These are phyloP conservation scores for Naegleria gruberi DNA, from an alignment of 208 protist species.

Conservation along the genomic window DNA sequence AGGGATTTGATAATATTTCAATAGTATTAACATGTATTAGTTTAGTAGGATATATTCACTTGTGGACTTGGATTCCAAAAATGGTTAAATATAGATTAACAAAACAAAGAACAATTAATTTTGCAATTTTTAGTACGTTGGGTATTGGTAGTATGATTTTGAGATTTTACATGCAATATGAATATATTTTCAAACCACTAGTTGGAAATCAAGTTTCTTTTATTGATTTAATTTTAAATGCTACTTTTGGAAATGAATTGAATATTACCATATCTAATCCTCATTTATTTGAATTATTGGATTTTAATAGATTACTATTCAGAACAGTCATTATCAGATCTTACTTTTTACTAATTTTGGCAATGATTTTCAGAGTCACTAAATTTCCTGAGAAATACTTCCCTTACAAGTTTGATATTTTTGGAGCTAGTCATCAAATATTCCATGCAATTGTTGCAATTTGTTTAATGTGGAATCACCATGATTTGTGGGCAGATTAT, in stretches of 20 bases:
- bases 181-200: background rate
- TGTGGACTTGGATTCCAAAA: background rate
- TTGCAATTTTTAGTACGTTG: background rate
- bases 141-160: background rate
- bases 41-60: background rate
- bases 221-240: background rate
- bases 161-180: background rate
- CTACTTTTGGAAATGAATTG: background rate
- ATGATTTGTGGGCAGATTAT: background rate
- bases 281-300: background rate
- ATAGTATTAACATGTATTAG: background rate
- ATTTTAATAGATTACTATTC: background rate
- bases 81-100: background rate
- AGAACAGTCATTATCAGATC: background rate
- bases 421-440: background rate
- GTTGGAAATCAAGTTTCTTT: background rate
- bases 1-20: background rate
- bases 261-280: background rate
- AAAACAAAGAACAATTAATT: conserved; percentile 20
- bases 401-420: conserved; percentile 14
- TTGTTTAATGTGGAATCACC: background rate
- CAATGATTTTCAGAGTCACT: background rate
- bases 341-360: background rate
- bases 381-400: background rate
- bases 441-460: background rate